Percentiles rank a stretch among this genome's conserved stretches.
phyloP scores from a whole-genome alignment of 257 asterid species.

The Gentiana straminea region DNA sequence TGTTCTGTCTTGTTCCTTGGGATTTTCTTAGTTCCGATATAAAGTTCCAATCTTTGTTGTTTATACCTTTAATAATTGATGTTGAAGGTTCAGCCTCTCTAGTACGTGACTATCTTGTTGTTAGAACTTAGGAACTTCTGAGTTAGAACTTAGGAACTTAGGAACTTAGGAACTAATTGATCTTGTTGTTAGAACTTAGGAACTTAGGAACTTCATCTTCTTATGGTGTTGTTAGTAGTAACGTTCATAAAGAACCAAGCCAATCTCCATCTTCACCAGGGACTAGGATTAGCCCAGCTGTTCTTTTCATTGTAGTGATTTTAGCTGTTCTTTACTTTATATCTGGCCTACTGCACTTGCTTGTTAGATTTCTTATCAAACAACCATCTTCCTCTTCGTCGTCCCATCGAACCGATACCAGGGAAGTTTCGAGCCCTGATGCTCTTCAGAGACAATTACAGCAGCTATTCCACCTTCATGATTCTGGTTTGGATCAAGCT shows the following conservation, averaged over 20 bases:
- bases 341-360: slow-evolving; percentile 89
- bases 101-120: too few species aligned
- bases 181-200: too few species aligned
- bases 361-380: slow-evolving; percentile 77
- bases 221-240: slow-evolving; percentile 18
- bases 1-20: too few species aligned
- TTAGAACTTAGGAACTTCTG: too few species aligned
- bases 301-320: slow-evolving; percentile 63
- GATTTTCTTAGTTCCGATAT: too few species aligned
- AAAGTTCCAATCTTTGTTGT: too few species aligned
- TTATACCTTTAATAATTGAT: too few species aligned
- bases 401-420: slow-evolving; percentile 41
- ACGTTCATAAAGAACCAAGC: slow-evolving; percentile 25
- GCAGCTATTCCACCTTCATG: slow-evolving; percentile 83
- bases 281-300: slow-evolving; percentile 72
- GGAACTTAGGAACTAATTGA: too few species aligned
- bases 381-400: slow-evolving; percentile 41
- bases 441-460: slow-evolving; percentile 82
- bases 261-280: slow-evolving; percentile 39
- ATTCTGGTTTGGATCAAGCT: slow-evolving; percentile 86
- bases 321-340: slow-evolving; percentile 79
- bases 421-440: slow-evolving; percentile 56
- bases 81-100: too few species aligned
- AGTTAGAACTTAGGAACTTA: too few species aligned
- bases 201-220: too few species aligned